phyloP scores from a whole-genome alignment of 441 rosid genomes.

The Theobroma grandiflorum region DNA sequence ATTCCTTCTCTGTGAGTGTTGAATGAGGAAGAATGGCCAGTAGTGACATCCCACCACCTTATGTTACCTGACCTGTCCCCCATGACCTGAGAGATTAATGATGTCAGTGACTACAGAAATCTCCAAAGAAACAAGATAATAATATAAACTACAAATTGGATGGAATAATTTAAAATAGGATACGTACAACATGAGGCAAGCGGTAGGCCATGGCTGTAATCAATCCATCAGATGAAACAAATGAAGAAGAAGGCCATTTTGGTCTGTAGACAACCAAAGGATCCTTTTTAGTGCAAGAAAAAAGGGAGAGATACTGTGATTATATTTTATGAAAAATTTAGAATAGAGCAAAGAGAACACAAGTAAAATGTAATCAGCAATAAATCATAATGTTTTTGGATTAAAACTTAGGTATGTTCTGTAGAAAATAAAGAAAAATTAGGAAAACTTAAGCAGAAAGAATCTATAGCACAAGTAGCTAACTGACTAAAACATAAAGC shows the following conservation, averaged over 20 bases:
- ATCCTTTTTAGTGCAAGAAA: conserved; percentile 35
- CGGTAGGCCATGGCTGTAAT: conserved; percentile 99
- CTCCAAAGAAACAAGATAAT: conserved; percentile 23
- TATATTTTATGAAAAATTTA: not conserved
- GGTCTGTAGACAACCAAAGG: conserved; percentile 68
- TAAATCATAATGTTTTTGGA: not conserved
- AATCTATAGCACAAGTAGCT: not conserved
- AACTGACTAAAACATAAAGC: not conserved
- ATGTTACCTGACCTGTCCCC: conserved; percentile 98
- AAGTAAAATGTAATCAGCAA: not conserved
- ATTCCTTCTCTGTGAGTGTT: conserved; percentile 94
- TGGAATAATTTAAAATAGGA: conserved; percentile 27
- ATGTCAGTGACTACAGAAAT: conserved; percentile 34
- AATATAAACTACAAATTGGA: conserved; percentile 25
- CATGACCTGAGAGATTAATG: conserved; percentile 81
- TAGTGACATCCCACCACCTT: conserved; percentile 99
- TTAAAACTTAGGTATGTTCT: not conserved
- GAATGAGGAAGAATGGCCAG: conserved; percentile 96
- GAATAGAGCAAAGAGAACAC: not conserved
- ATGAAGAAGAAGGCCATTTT: conserved; percentile 98
- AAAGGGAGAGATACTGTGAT: conserved; percentile 26
- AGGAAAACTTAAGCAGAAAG: not conserved
- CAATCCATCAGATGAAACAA: conserved; percentile 91
- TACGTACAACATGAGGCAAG: conserved; percentile 95
- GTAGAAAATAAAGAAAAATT: conserved; percentile 2